Conservation (phyloP, 345 rosid genomes). For the Gossypium herbaceum region DNA sequence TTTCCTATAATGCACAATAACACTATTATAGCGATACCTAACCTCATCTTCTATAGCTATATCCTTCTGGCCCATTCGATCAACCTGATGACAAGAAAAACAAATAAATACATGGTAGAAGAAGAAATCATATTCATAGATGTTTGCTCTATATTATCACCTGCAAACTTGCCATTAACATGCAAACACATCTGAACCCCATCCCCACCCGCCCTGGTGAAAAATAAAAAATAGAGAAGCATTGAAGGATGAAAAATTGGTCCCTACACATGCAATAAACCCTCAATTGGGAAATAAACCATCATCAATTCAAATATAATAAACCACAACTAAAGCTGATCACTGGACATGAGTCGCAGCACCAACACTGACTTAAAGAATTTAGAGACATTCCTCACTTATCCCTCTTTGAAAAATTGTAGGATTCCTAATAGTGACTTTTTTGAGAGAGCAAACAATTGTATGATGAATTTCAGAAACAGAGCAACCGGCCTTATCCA, state of each 20-base stretch:
- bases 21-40: conserved; percentile 65
- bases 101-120: conserved; percentile 14
- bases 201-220: not conserved
- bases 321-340: not conserved
- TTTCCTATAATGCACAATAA: conserved; percentile 83
- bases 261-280: not conserved
- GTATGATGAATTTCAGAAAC: not conserved
- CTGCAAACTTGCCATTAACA: not conserved
- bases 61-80: conserved; percentile 71
- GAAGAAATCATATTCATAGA: not conserved
- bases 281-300: not conserved
- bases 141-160: not conserved
- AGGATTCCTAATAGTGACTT: not conserved
- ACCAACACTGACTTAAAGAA: not conserved
- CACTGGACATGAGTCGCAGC: not conserved
- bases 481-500: not conserved
- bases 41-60: conserved; percentile 79
- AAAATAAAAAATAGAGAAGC: not conserved
- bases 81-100: conserved; percentile 54
- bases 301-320: not conserved
- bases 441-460: not conserved
- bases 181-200: not conserved
- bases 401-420: not conserved
- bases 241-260: not conserved
- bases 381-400: not conserved